Percentiles rank a stretch among this genome's conserved stretches.
Evolutionary conservation across 2,329 filamentous ascomycete genomes (phyloP).

Genomic region (Alternaria sp.): DNA sequence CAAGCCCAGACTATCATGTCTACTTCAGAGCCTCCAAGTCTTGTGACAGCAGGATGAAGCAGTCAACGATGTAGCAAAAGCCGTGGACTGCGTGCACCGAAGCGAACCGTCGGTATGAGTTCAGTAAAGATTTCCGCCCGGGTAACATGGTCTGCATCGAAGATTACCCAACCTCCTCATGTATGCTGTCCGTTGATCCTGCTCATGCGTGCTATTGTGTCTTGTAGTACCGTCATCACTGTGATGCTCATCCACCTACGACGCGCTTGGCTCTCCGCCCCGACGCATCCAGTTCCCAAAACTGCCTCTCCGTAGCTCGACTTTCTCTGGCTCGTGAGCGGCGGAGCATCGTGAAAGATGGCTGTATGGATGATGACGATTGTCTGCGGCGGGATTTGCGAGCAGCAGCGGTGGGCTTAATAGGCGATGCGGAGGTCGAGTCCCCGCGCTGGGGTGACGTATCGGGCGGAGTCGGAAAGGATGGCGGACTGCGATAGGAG

Average conservation of each 20-base stretch:
- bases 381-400: neutral
- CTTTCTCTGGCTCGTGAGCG: constrained; percentile 4
- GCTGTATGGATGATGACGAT: neutral
- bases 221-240: neutral
- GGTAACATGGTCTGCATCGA: neutral
- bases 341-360: neutral
- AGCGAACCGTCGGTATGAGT: neutral
- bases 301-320: constrained; percentile 1
- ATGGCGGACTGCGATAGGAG: neutral
- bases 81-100: neutral
- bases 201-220: neutral
- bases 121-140: neutral
- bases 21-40: neutral
- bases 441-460: neutral
- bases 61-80: neutral
- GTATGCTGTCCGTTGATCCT: neutral
- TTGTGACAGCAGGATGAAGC: neutral
- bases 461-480: neutral
- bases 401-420: neutral
- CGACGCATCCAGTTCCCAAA: constrained; percentile 10
- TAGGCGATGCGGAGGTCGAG: neutral
- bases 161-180: neutral
- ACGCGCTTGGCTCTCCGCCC: constrained; percentile 5
- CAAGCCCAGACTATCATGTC: neutral
- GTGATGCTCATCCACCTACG: constrained; percentile 18